Evolutionary conservation across 163 green algal species (phyloP), one percentile per base, ranked within the genome.

Genomic region (Trebouxiophyceae sp.): DNA sequence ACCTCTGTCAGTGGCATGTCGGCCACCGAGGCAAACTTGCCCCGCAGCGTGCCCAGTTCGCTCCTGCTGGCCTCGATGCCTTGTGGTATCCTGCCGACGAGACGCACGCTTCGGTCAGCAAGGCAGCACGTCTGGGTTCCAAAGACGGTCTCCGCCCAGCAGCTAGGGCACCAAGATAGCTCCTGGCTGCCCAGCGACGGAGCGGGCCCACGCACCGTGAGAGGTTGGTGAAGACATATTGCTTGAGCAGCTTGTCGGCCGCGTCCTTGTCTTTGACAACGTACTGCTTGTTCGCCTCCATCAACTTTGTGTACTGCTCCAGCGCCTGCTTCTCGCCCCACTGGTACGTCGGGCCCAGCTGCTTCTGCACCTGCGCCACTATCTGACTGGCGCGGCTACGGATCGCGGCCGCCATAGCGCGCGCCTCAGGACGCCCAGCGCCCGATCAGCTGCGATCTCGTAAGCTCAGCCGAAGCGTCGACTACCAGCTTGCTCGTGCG

Each of bases 201-300:
- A 24, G 50, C 7, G 19, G 4, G 4, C 4, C 1, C 12, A 50
- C 20, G 73, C 31, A 89, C 83, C 65, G 81, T 12, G 80, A 67
- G 32, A 90, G 63, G 20, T 82, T 81, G 26, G 84, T 90, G 73
- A 76, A 90, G 28, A 89, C 65, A 34, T 68, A 82, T 69, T 89
- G 81, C 67, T 83, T 88, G 22, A 75, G 57, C 26, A 90, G 71
- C 70, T 83, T 84, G 66, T 84, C 72, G 5, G 82, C 83, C 24
- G 68, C 63, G 23, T 50, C 79, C 19, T 70, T 54, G 59, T 90
- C 84, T 62, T 84, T 81, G 1, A 90, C 80, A 5, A 90, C 75
- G 34, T 89, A 90, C 62, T 89, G 59, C 57, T 72, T 31, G 58
- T 85, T 85, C 7, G 59, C 58, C 46, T 77, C 54, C 71, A 90